Evolutionary conservation across 306 rosid species (phyloP).

Genomic region (Castanea crenata): DNA sequence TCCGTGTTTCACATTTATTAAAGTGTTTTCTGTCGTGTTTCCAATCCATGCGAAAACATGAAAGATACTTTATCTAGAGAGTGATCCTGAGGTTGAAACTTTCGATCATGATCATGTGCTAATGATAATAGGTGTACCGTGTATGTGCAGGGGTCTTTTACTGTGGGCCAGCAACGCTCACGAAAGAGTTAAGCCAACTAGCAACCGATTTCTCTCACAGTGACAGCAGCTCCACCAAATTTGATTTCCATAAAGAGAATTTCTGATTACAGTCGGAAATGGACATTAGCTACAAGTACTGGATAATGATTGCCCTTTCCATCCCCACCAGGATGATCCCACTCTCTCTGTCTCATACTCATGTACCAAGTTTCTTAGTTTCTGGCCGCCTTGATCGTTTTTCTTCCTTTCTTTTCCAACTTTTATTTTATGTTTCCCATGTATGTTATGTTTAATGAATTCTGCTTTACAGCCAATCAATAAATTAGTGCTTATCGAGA

Average conservation of each 20-base stretch:
- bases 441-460: not conserved
- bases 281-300: not conserved
- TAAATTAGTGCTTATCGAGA: not conserved
- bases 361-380: not conserved
- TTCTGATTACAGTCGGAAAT: constrained; percentile 29
- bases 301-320: constrained; percentile 1
- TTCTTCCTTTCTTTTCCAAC: not conserved
- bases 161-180: constrained; percentile 45
- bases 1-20: not conserved
- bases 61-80: not conserved
- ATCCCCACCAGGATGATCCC: constrained; percentile 17
- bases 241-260: constrained; percentile 55
- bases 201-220: constrained; percentile 50
- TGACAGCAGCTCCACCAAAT: constrained; percentile 41
- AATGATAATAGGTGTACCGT: not conserved
- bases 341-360: not conserved
- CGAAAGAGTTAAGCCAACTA: constrained; percentile 41
- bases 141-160: constrained; percentile 61
- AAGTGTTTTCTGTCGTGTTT: not conserved
- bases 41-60: not conserved
- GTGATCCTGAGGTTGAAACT: too few species aligned
- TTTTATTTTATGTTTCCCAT: not conserved
- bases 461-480: not conserved
- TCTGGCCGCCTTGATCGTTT: not conserved
- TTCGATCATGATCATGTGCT: not conserved